phyloP scores from a whole-genome alignment of 306 rosid genomes.

The Castanospermum australe region DNA sequence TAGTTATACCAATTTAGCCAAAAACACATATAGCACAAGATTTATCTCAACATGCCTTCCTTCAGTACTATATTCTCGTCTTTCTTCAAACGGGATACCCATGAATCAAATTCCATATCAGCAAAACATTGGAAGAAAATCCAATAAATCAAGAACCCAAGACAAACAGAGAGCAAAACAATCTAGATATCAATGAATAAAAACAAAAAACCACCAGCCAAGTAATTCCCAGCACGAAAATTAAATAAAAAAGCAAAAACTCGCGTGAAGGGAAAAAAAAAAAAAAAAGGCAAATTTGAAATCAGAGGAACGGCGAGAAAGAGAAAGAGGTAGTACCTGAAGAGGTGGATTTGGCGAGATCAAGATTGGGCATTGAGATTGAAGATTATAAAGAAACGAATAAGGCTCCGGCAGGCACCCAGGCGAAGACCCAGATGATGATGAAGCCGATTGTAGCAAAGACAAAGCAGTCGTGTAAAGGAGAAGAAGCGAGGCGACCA shows the following conservation, averaged over 20 bases:
- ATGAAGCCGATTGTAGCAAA: slow-evolving; percentile 35
- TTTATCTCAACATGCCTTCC: not conserved
- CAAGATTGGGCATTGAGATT: slow-evolving; percentile 67
- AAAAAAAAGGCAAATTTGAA: not conserved
- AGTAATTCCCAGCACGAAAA: not conserved
- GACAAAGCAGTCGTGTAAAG: slow-evolving; percentile 25
- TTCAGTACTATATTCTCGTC: not conserved
- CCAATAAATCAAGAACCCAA: not conserved
- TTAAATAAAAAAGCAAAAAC: not conserved
- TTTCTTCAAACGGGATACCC: not conserved
- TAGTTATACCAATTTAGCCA: not conserved
- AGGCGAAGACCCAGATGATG: slow-evolving; percentile 26
- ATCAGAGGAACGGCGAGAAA: not conserved
- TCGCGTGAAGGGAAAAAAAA: not conserved
- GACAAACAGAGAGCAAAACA: not conserved
- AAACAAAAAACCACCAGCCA: not conserved
- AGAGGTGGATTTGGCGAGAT: slow-evolving; percentile 56
- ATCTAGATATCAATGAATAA: not conserved
- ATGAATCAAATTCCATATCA: not conserved
- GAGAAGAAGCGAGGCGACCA: slow-evolving; percentile 30
- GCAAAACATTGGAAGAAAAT: not conserved
- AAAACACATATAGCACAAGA: slow-evolving; percentile 9
- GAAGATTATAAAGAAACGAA: slow-evolving; percentile 46
- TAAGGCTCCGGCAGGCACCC: slow-evolving; percentile 41
- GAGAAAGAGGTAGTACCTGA: slow-evolving; percentile 43